Base-by-base conservation (phyloP, 208 protist species). In the Crithidia expoeki region DNA sequence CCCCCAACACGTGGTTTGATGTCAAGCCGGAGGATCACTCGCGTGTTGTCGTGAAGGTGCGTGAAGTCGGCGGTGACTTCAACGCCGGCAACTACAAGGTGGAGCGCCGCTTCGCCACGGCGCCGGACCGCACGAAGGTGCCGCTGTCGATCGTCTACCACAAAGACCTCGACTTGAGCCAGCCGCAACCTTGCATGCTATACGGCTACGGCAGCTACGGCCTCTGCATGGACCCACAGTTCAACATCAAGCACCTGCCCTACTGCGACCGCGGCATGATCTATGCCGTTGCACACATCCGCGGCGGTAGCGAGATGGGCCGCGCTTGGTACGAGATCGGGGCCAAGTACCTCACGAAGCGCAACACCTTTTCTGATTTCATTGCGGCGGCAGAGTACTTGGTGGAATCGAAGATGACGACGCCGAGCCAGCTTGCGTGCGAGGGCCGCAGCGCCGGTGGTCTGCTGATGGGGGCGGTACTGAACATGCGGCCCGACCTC, bases 311-410 rank as follows among this genome's bases (percentile, higher is more conserved):
- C 42, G 96, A 98, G 81, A 95, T 96, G 80, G 96, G 96, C 21
- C 82, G 89, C 16, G 75, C 74, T 33, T 97, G 89, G 90, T 97
- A 96, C 79, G 89, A 96, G 72, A 64, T 95, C 7, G 91, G 93
- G 17, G 96, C 82, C 50, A 98, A 98, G 81, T 97, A 97, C 79
- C 79, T 90, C 23, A 96, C 84, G 9, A 98, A 98, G 84, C 87
- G 88, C 58, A 98, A 97, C 80, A 97, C 94, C 52, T 98, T 98
- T 68, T 85, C 74, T 27, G 96, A 98, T 81, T 97, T 98, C 70
- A 94, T 97, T 70, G 84, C 88, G 17, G 79, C 84, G 57, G 93
- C 94, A n/a, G 83, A 97, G 73, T 81, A 94, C 72, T 82, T 98
- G 27, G 79, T 98, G 58, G 69, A 87, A 19, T 55, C 44, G 14